A percentile compares a stretch with the other conserved stretches of the same genome.
phyloP scores from a whole-genome alignment of 2,329 filamentous ascomycete genomes.

The Ophiostoma fasciatum region DNA sequence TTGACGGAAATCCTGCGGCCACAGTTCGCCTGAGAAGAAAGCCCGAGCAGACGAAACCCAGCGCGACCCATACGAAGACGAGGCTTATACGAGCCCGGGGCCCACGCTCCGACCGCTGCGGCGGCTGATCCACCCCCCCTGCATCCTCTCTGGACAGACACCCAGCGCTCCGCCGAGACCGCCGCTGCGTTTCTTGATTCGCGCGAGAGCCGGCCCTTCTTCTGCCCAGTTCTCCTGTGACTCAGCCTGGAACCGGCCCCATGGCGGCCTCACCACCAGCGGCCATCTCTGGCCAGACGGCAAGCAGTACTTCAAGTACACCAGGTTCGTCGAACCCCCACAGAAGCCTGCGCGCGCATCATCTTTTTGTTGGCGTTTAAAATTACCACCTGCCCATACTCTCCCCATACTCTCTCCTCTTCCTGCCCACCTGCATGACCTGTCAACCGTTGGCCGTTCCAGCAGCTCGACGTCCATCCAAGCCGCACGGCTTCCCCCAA shows the following conservation, averaged over 20 bases:
- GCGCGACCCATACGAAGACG: not conserved
- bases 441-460: too few relatives aligned
- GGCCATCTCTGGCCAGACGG: conserved; percentile 7
- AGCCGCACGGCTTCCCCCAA: too few relatives aligned
- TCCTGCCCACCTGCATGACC: too few relatives aligned
- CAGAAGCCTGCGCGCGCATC: not conserved
- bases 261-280: conserved; percentile 7
- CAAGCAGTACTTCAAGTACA: conserved; percentile 1
- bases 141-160: too few relatives aligned
- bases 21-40: too few relatives aligned
- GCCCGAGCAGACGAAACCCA: not conserved
- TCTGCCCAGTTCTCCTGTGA: conserved; percentile 2
- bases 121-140: conserved; percentile 7
- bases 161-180: conserved; percentile 1
- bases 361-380: too few relatives aligned
- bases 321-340: conserved; percentile 4
- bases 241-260: conserved; percentile 7
- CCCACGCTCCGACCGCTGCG: conserved; percentile 6
- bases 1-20: too few relatives aligned
- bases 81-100: not conserved
- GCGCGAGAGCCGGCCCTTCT: not conserved
- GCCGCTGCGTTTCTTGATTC: not conserved
- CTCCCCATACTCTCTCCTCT: too few relatives aligned
- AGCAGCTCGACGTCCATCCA: too few relatives aligned
- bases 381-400: too few relatives aligned